These are phyloP conservation scores for Hortaea sp. DNA, from an alignment of 2,329 filamentous ascomycete genomes.

Conservation along the genomic window DNA sequence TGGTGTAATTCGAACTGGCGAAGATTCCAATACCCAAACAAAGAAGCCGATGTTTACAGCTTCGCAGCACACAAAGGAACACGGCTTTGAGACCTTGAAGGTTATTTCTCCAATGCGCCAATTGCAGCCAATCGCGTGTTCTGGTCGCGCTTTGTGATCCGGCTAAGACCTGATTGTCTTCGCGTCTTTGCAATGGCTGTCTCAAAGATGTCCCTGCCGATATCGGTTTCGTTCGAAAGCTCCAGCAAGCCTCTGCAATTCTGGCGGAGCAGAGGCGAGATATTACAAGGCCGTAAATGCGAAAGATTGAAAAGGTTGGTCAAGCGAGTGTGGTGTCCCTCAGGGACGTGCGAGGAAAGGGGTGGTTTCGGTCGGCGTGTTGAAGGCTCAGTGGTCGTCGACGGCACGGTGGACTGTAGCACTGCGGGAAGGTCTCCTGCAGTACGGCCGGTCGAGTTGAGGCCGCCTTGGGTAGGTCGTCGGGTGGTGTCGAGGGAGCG, in stretches of 20 bases:
- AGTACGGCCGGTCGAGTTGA: constrained; percentile 6
- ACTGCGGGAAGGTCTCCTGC: constrained; percentile 2
- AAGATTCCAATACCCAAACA: constrained; percentile 4
- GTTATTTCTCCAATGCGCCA: constrained; percentile 1
- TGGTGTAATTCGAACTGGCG: constrained; percentile 1
- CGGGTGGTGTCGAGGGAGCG: not conserved
- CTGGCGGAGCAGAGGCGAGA: not conserved
- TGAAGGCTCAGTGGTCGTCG: constrained; percentile 2
- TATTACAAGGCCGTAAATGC: constrained; percentile 3
- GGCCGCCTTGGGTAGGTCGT: not conserved
- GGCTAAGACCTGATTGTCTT: constrained; percentile 7
- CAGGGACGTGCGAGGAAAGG: constrained; percentile 2
- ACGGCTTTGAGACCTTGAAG: not conserved
- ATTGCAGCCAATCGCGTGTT: constrained; percentile 2
- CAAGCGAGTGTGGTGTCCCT: constrained; percentile 4
- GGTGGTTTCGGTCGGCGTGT: constrained; percentile 3
- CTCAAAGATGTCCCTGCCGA: too few species aligned
- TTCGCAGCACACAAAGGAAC: constrained; percentile 1
- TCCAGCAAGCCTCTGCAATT: not conserved
- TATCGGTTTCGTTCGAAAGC: not conserved
- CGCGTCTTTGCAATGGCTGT: constrained; percentile 7
- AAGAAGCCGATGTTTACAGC: constrained; percentile 3
- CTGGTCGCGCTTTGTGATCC: constrained; percentile 2
- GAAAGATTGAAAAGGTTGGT: constrained; percentile 1
- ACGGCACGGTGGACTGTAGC: constrained; percentile 1